phyloP scores from a whole-genome alignment of 179 eudicot genomes.

The Dionaea muscipula region DNA sequence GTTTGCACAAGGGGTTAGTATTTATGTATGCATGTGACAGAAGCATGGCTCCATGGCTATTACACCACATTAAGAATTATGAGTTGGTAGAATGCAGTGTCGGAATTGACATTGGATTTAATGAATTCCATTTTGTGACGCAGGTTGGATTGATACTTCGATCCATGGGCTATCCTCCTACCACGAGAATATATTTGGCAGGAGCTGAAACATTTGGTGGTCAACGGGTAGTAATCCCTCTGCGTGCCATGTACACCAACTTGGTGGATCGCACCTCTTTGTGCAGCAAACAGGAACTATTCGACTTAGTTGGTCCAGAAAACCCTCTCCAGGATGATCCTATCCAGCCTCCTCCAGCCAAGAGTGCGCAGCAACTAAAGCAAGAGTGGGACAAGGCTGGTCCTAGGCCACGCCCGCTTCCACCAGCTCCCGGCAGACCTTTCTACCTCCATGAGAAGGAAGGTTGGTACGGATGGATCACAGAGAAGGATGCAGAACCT shows the following conservation, averaged over 20 bases:
- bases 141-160: conserved; percentile 92
- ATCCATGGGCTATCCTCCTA: conserved; percentile 84
- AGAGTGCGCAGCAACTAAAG: conserved; percentile 38
- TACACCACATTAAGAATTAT: too few relatives aligned
- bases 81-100: conserved; percentile 1
- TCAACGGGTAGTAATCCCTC: conserved; percentile 76
- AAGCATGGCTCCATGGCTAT: too few relatives aligned
- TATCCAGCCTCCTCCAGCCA: conserved; percentile 35
- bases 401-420: conserved; percentile 94
- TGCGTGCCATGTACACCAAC: conserved; percentile 80
- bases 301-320: conserved; percentile 57
- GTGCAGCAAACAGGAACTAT: conserved; percentile 66
- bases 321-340: conserved; percentile 32
- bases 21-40: too few relatives aligned
- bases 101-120: conserved; percentile 6
- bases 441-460: conserved; percentile 82
- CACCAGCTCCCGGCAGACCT: conserved; percentile 90
- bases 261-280: conserved; percentile 80
- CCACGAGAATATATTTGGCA: conserved; percentile 76
- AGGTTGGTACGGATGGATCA: conserved; percentile 97
- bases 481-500: conserved; percentile 73
- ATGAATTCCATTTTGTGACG: conserved; percentile 5
- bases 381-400: conserved; percentile 91
- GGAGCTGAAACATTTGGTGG: conserved; percentile 94
- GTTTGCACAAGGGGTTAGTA: too few relatives aligned